Evolutionary conservation across 306 rosid species (phyloP), one percentile per base, ranked within the genome.

Genomic region (Geum urbanum): DNA sequence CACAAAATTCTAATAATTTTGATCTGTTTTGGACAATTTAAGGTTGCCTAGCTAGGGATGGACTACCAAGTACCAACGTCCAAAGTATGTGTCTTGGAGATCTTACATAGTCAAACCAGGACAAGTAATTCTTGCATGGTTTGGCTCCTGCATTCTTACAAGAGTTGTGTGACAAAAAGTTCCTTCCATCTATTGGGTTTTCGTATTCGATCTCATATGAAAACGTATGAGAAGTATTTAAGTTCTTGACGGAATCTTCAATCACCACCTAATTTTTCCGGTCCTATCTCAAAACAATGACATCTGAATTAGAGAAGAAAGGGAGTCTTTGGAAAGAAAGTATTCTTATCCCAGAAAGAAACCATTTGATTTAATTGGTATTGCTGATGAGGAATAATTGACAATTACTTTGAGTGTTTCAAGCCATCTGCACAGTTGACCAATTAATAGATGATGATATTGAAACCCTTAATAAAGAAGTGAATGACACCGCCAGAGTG

Each of bases 31-130:
- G 49, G 49, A 19, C 19, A 49, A 4, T 61, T 39, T 19, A 52
- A n/a, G 39, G 50, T 69, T 53, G 64, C 63, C 63, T 57, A 20
- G 63, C 18, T 12, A 57, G 60, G 16, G 9, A 57, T 57, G 63
- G 63, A 12, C 9, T 35, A 15, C 64, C 45, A n/a, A n/a, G n/a
- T n/a, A n/a, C n/a, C n/a, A n/a, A n/a, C n/a, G n/a, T n/a, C 64
- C 8, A 54, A 1, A 32, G 37, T 32, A 32, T 12, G 63, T 27
- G 13, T 2, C 16, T 57, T 27, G 13, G 41, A 27, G 18, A 18
- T 57, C 9, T 11, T 56, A 32, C 18, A 57, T 27, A 27, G 18
- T 57, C 41, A 57, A 27, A 55, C 16, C 16, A 11, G 41, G 5
- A 56, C 16, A 11, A 22, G 27, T 0, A 32, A 32, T 43, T 1